Conservation (phyloP, 1,139 yeast species). For the Taphrina wiesneri region DNA sequence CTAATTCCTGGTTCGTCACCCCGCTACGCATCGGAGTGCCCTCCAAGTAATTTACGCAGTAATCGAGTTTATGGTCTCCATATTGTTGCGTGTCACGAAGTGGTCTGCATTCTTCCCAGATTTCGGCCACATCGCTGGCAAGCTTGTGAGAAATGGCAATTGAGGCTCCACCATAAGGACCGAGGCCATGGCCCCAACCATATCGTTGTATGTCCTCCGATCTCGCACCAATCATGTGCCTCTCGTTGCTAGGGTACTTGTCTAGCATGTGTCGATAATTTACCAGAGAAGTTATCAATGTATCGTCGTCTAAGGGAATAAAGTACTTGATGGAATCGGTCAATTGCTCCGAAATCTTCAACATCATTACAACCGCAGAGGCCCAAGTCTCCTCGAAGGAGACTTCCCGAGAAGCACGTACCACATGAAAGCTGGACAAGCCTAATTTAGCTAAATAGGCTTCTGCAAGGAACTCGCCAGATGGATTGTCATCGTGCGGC, state of each 20-base stretch:
- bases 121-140: not conserved
- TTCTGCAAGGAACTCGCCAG: conserved; percentile 9
- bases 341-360: not conserved
- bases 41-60: not conserved
- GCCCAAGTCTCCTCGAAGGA: conserved; percentile 13
- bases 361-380: not conserved
- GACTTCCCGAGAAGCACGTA: not conserved
- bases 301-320: conserved; percentile 1
- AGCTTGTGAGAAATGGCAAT: not conserved
- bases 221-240: not conserved
- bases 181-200: conserved; percentile 14
- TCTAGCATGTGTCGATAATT: conserved; percentile 11
- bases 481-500: conserved; percentile 13
- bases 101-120: conserved; percentile 7
- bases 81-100: conserved; percentile 2
- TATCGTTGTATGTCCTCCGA: conserved; percentile 14
- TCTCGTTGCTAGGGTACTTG: not conserved
- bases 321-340: not conserved
- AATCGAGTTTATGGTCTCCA: conserved; percentile 7
- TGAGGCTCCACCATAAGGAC: conserved; percentile 9
- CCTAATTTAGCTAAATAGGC: not conserved
- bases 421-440: conserved; percentile 1
- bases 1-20: not conserved
- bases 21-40: conserved; percentile 6
- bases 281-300: not conserved